Base-by-base conservation (phyloP, 2,329 filamentous ascomycete genomes). In the Dichotomopilus funicola region DNA sequence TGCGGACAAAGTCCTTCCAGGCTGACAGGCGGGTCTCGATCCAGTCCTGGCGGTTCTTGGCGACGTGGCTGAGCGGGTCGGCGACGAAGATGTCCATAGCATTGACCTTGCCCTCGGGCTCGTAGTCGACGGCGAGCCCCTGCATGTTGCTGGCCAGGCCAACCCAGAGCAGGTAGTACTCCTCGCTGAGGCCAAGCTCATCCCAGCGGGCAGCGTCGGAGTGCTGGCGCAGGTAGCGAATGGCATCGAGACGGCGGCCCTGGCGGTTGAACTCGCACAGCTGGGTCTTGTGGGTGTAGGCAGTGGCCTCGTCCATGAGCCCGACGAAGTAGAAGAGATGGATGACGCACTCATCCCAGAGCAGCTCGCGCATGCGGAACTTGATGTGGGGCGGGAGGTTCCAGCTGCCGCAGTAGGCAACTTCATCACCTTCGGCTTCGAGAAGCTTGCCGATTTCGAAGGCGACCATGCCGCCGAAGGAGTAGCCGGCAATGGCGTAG, bases 401-500 rank as follows among this genome's bases (percentile, higher is more conserved):
- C 56, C 78, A 71, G 45, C 60, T 66, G 5, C 68, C 77, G 0
- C 77, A 63, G 62, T 80, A 80, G 0, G 59, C 43, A 1, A 81
- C 74, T 36, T 64, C 61, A 2, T 72, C 68, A 0, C 69, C 43
- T 6, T 40, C 34, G 13, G 44, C 51, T 49, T 79, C 71, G 8
- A 81, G 68, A 1, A 58, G 36, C 64, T 81, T 81, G 10, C 71
- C 67, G 0, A 76, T 63, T 61, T 81, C 78, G 55, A 80, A 82
- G 0, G 76, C 74, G 0, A 80, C 55, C 63, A 78, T 78, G 0
- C 68, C 60, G 1, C 79, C 78, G 60, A 75, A 80, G 5, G 69
- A 75, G 61, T 81, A 81, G 0, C 79, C 78, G 0, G 74, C 74
- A 1, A 82, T 62, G 0, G 74, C 74, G 58, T 82, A 82, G 0